Conservation (phyloP, 495 filamentous ascomycete species). For the Penicillium verhagenii region DNA sequence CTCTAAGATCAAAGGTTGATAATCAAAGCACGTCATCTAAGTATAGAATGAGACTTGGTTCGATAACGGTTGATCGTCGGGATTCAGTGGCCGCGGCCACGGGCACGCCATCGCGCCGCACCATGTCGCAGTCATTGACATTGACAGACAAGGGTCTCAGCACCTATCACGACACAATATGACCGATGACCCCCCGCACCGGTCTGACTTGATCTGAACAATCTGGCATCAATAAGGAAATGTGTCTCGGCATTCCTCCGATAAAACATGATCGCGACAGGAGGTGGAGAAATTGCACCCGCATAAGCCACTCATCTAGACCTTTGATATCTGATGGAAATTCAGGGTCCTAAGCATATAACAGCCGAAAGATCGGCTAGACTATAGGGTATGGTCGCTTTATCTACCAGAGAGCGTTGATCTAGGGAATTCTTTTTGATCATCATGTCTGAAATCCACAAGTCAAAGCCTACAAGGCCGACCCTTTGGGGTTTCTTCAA, state of each 20-base stretch:
- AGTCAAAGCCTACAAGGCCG: constrained; percentile 13
- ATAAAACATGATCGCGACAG: constrained; percentile 18
- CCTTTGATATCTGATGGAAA: background rate
- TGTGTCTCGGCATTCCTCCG: background rate
- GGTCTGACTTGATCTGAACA: background rate
- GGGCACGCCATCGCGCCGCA: constrained; percentile 27
- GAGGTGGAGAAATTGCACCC: constrained; percentile 18
- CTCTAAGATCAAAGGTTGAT: background rate
- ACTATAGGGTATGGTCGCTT: background rate
- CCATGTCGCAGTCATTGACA: constrained; percentile 3
- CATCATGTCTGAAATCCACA: constrained; percentile 23
- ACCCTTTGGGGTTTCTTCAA: constrained; percentile 35
- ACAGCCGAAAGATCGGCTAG: background rate
- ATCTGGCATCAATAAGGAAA: background rate
- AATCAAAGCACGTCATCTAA: constrained; percentile 1
- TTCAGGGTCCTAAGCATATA: background rate
- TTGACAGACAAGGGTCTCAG: constrained; percentile 2
- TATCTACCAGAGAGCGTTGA: background rate
- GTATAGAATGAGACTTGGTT: background rate
- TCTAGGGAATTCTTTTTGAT: background rate
- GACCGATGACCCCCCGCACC: background rate
- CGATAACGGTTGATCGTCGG: background rate
- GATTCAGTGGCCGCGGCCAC: background rate
- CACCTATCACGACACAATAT: constrained; percentile 1
- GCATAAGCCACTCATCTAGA: background rate